Base-by-base conservation (phyloP, 805 yeast species). In the Yarrowia divulgata region DNA sequence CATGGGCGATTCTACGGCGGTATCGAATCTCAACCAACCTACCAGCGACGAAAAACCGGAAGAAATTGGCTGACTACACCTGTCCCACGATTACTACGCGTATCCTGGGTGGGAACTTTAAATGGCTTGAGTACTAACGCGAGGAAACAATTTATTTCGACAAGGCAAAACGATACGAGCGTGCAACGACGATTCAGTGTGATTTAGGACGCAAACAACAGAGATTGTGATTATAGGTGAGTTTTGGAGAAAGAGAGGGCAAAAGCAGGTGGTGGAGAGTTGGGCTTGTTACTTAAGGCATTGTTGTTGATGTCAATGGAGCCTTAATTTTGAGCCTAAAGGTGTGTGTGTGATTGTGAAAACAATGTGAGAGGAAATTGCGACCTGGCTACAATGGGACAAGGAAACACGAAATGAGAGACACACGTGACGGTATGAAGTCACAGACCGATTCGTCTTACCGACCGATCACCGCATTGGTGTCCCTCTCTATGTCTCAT, bases 221-320 rank as follows among this genome's bases (percentile, higher is more conserved):
- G 60, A 19, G 60, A 54, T 54, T 54, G 60, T 52, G 34, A 54
- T 57, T 29, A 57, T 57, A 57, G 63, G 63, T 57, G 63, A 57
- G 63, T 57, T 37, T n/a, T 50, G 54, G 18, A 14, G 19, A n/a
- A 49, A 23, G 50, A 1, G 35, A 16, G 32, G 29, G 29, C 29
- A 23, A 23, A 4, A 23, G 29, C 29, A 23, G 9, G 29, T 7
- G 16, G 14, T 52, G 57, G 42, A 35, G 57, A 2, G 18, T 37
- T 37, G 45, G 19, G 6, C 23, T 4, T 8, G 29, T 23, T 23
- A 23, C 29, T 23, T 23, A 10, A 14, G 60, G 18, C 60, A 54
- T 37, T 35, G 29, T 35, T 35, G 42, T 19, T 35, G 45, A 14
- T 54, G 45, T 54, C 63, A 57, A 40, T 57, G 63, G 63, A 57